Percentiles rank a stretch among this genome's conserved stretches.
Evolutionary conservation across 202 grass and related monocot genomes (phyloP).

Genomic region (Dendrocalamus latiflorus): DNA sequence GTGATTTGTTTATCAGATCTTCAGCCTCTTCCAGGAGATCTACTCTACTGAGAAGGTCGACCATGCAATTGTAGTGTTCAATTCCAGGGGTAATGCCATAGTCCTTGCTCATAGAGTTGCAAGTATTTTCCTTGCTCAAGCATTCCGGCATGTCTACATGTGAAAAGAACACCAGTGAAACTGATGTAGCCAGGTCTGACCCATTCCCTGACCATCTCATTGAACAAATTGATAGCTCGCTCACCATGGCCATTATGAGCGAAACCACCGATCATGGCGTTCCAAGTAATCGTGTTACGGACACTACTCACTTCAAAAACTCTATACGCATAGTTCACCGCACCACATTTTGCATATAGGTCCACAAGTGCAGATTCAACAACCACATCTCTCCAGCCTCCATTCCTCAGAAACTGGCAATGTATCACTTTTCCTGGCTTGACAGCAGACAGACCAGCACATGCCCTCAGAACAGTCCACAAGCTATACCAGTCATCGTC

Average conservation of each 20-base stretch:
- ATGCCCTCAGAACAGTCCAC: constrained; percentile 63
- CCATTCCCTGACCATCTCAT: constrained; percentile 49
- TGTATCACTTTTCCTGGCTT: constrained; percentile 74
- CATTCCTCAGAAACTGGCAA: constrained; percentile 57
- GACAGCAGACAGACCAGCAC: constrained; percentile 53
- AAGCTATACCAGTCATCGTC: constrained; percentile 51
- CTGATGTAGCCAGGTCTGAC: constrained; percentile 52
- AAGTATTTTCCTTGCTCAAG: constrained; percentile 62
- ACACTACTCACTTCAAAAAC: constrained; percentile 47
- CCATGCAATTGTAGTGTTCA: constrained; percentile 82
- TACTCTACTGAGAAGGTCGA: constrained; percentile 69
- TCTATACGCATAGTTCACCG: constrained; percentile 44
- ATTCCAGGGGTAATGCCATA: constrained; percentile 49
- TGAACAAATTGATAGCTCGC: constrained; percentile 40
- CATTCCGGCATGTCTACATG: constrained; percentile 63
- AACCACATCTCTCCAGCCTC: constrained; percentile 40
- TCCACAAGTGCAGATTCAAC: constrained; percentile 73
- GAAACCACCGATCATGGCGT: constrained; percentile 73
- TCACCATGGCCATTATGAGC: constrained; percentile 65
- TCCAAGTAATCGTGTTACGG: constrained; percentile 70
- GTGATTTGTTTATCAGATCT: constrained; percentile 55
- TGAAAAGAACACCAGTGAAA: constrained; percentile 67
- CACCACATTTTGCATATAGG: constrained; percentile 73
- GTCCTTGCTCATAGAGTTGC: constrained; percentile 47
- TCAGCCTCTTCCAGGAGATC: constrained; percentile 75